Evolutionary conservation across 331 rosid genomes (phyloP), one percentile per base, ranked within the genome.

Genomic region (Spiraea crenata): DNA sequence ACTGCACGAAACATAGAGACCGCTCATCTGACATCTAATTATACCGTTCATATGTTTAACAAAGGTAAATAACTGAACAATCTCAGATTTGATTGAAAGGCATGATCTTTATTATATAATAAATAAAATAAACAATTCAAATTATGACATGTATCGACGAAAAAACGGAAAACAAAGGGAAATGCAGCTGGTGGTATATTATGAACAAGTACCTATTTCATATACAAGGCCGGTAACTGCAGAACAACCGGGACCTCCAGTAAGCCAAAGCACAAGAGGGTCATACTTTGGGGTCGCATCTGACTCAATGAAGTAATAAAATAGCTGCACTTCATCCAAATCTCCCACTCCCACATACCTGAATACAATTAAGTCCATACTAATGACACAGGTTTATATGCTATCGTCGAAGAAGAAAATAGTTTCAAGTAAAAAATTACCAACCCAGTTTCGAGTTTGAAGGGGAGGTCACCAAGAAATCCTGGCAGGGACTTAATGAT

Each of bases 341-440:
- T 42, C 37, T 31, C 74, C 74, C 38, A 70, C 74, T 34, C 74
- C 56, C 40, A 75, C 59, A 9, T 68, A 75, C 49, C 79, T 74
- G 39, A 11, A 20, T 52, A 48, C 31, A 6, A 11, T 48, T 13
- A 11, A 12, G 4, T 0, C 37, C 39, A 54, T 12, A 54, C 0
- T 54, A 4, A 9, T 7, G 9, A 31, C 57, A 2, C 57, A 52
- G 2, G 11, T n/a, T n/a, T 52, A 52, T 48, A 48, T 12, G 11
- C 12, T 3, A 48, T 2, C 4, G n/a, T 12, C 12, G 52, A 6
- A 2, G 9, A 5, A 41, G 5, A 41, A 6, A 42, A 42, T 10
- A 42, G 46, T 42, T 42, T 42, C 0, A 42, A 42, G 2, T 6
- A 42, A 42, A 2, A 72, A 41, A 31, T 72, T 40, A 20, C 62